Evolutionary conservation across 441 rosid genomes (phyloP).

Genomic region (Adansonia gregorii): DNA sequence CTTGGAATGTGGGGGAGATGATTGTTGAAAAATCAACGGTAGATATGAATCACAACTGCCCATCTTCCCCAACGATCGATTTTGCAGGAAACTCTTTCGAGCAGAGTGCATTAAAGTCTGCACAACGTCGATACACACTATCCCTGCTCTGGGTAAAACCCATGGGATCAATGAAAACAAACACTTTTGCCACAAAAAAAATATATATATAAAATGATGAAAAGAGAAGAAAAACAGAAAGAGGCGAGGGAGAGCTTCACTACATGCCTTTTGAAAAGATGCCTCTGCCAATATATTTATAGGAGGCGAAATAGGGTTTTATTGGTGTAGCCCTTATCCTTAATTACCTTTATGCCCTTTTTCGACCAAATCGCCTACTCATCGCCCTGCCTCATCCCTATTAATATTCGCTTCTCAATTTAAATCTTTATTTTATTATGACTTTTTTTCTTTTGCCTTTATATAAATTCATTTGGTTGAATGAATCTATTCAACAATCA

Average conservation of each 20-base stretch:
- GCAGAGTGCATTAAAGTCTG: slow-evolving; percentile 12
- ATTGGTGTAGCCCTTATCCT: neutral
- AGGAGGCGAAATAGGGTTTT: slow-evolving; percentile 21
- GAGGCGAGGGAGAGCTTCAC: neutral
- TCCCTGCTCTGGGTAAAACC: neutral
- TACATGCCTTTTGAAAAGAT: neutral
- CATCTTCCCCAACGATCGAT: slow-evolving; percentile 20
- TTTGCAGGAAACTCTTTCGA: slow-evolving; percentile 28
- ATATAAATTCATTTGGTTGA: too few relatives aligned
- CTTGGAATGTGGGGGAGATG: slow-evolving; percentile 15
- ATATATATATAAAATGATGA: neutral
- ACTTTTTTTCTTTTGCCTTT: too few relatives aligned
- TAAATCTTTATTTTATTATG: neutral
- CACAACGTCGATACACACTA: slow-evolving; percentile 29
- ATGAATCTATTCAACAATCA: too few relatives aligned
- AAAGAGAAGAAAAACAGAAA: neutral
- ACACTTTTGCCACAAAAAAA: neutral
- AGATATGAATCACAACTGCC: slow-evolving; percentile 21
- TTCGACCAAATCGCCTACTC: neutral
- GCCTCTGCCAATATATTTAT: neutral
- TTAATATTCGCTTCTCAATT: neutral
- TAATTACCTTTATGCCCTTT: slow-evolving; percentile 7
- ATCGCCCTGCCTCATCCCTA: neutral
- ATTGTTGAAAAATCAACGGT: slow-evolving; percentile 20
- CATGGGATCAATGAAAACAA: neutral